Conservation (phyloP, 805 yeast genomes). For the Candida morakotiae region DNA sequence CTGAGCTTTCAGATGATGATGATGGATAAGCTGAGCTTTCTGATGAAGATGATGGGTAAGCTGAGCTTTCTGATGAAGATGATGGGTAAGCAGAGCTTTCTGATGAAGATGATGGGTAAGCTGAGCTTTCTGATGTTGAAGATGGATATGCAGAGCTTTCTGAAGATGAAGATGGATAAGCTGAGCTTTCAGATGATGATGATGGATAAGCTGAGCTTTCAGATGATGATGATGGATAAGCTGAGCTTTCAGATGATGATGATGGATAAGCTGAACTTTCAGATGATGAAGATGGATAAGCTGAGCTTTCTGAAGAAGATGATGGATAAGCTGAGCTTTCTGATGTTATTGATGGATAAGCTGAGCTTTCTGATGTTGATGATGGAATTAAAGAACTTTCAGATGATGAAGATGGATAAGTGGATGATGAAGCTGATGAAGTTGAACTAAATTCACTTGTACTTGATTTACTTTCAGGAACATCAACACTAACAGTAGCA, state of each 20-base stretch:
- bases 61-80: not conserved
- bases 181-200: not conserved
- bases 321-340: not conserved
- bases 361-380: not conserved
- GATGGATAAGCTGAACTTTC: not conserved
- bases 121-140: not conserved
- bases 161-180: not conserved
- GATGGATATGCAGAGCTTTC: not conserved
- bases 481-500: conserved; percentile 11
- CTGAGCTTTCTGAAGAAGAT: not conserved
- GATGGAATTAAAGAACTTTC: not conserved
- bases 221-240: not conserved
- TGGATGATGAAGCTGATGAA: not conserved
- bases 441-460: not conserved
- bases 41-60: not conserved
- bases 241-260: not conserved
- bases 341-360: not conserved
- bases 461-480: conserved; percentile 5
- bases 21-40: not conserved
- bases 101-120: not conserved
- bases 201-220: not conserved
- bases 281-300: not conserved
- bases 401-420: not conserved
- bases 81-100: conserved; percentile 1
- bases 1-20: not conserved